A percentile compares a stretch with the other conserved stretches of the same genome.
Evolutionary conservation across 352 stramenopile species (phyloP).

Genomic region (Globisporangium cederbergense): DNA sequence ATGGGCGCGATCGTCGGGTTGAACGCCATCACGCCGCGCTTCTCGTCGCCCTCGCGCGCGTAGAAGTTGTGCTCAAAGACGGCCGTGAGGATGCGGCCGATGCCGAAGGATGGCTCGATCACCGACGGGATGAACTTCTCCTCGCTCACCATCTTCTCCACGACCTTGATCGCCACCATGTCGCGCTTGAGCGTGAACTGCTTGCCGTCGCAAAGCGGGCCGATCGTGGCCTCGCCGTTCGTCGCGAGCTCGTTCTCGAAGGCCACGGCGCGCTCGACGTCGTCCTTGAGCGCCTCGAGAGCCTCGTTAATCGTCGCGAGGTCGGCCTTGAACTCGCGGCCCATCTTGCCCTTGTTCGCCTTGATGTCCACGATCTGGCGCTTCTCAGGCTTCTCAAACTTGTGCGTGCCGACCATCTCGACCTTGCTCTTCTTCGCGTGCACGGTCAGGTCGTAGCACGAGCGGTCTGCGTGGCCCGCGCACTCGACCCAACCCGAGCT

Average conservation of each 20-base stretch:
- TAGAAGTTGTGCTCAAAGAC: slow-evolving; percentile 99
- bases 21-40: slow-evolving; percentile 98
- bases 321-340: slow-evolving; percentile 96
- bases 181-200: slow-evolving; percentile 92
- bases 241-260: slow-evolving; percentile 91
- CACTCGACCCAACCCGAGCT: slow-evolving; percentile 99
- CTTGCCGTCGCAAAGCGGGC: slow-evolving; percentile 78
- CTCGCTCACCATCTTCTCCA: slow-evolving; percentile 95
- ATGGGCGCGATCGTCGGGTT: slow-evolving; percentile 96
- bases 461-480: slow-evolving; percentile 97
- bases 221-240: slow-evolving; percentile 89
- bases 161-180: slow-evolving; percentile 94
- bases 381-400: slow-evolving; percentile 92
- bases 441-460: slow-evolving; percentile 96
- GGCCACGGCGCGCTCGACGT: slow-evolving; percentile 82
- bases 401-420: slow-evolving; percentile 86
- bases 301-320: slow-evolving; percentile 69
- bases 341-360: slow-evolving; percentile 96
- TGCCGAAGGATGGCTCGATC: slow-evolving; percentile 99
- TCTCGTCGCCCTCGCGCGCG: slow-evolving; percentile 93
- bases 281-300: slow-evolving; percentile 83
- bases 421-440: slow-evolving; percentile 87
- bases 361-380: slow-evolving; percentile 93
- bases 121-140: slow-evolving; percentile 98
- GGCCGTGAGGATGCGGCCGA: slow-evolving; percentile 97